Conservation (phyloP, 345 rosid species). For the Murraya paniculata region DNA sequence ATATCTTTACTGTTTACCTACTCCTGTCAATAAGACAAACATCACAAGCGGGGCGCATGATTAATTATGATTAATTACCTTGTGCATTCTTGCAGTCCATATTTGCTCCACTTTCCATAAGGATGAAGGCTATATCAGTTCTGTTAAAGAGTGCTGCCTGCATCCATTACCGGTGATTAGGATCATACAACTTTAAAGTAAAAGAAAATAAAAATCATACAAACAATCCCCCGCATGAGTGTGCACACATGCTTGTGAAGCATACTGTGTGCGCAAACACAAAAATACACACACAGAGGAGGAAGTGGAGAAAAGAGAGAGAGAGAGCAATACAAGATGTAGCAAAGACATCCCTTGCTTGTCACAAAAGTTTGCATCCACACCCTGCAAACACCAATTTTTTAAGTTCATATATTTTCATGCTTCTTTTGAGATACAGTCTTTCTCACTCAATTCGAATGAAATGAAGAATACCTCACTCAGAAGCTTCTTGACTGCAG, state of each 20-base stretch:
- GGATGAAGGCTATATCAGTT: slow-evolving; percentile 69
- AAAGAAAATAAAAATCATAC: background rate
- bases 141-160: slow-evolving; percentile 84
- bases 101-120: slow-evolving; percentile 88
- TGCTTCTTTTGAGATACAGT: background rate
- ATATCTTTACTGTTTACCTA: background rate
- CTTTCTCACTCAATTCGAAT: background rate
- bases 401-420: slow-evolving; percentile 8
- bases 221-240: background rate
- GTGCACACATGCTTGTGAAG: background rate
- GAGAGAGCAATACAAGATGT: slow-evolving; percentile 57
- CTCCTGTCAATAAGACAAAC: background rate
- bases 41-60: background rate
- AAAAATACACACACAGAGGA: background rate
- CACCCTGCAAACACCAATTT: slow-evolving; percentile 52
- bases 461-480: slow-evolving; percentile 52
- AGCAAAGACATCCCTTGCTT: slow-evolving; percentile 88
- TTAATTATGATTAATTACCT: slow-evolving; percentile 42
- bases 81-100: slow-evolving; percentile 83
- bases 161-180: slow-evolving; percentile 21
- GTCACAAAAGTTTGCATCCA: slow-evolving; percentile 89
- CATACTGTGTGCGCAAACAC: background rate
- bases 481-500: slow-evolving; percentile 77
- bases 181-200: slow-evolving; percentile 1
- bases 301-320: background rate